phyloP scores from a whole-genome alignment of 2,329 filamentous ascomycete genomes.

The Stemphylium lycopersici region DNA sequence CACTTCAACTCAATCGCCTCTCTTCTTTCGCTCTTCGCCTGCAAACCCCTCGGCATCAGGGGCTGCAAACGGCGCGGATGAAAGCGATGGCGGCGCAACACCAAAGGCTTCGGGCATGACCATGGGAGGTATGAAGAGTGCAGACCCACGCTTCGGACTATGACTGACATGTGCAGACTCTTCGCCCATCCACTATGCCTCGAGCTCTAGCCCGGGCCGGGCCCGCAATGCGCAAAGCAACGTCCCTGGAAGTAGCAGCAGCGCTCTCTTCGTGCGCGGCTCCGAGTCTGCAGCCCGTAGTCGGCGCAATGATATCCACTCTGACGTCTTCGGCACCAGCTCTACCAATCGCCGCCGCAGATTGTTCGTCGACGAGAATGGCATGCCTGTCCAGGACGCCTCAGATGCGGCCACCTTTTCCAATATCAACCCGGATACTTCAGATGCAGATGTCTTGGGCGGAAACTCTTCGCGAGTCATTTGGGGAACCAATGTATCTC shows the following conservation, averaged over 20 bases:
- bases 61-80: conserved; percentile 49
- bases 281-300: conserved; percentile 63
- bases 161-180: conserved; percentile 67
- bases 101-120: conserved; percentile 68
- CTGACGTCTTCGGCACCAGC: conserved; percentile 63
- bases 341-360: conserved; percentile 60
- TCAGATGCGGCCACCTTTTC: conserved; percentile 70
- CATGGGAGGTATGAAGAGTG: conserved; percentile 64
- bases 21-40: conserved; percentile 75
- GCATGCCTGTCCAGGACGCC: conserved; percentile 60
- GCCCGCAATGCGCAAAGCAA: conserved; percentile 65
- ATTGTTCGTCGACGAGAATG: conserved; percentile 69
- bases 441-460: conserved; percentile 86
- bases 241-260: conserved; percentile 81
- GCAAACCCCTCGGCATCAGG: conserved; percentile 51
- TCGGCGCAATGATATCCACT: conserved; percentile 85
- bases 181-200: conserved; percentile 88
- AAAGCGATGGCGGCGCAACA: conserved; percentile 69
- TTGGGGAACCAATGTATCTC: conserved; percentile 97
- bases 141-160: background rate
- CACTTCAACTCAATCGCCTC: conserved; percentile 68
- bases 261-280: conserved; percentile 80
- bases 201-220: conserved; percentile 85
- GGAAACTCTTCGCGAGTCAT: conserved; percentile 83
- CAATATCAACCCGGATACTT: conserved; percentile 79